Evolutionary conservation across 352 stramenopile genomes (phyloP).

Genomic region (Ophiocytium majus): DNA sequence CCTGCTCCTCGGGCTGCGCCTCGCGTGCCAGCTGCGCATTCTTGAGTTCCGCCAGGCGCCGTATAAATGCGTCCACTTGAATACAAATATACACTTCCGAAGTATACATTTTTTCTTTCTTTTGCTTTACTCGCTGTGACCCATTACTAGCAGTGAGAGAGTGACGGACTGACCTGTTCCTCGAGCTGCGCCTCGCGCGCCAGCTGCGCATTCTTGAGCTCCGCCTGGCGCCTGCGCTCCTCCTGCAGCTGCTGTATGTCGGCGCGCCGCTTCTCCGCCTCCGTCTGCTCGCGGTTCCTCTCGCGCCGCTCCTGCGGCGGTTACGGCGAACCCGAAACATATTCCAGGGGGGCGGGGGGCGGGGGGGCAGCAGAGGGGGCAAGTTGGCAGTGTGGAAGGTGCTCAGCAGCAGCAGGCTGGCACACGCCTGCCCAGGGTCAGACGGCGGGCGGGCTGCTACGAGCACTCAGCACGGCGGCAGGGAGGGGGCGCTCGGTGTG

Average conservation of each 20-base stretch:
- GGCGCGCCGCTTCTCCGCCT: slow-evolving; percentile 39
- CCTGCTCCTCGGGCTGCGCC: slow-evolving; percentile 32
- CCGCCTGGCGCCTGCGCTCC: slow-evolving; percentile 47
- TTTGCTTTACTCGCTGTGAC: too few species aligned
- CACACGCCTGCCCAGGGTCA: not conserved
- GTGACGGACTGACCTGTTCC: slow-evolving; percentile 15
- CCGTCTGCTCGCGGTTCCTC: slow-evolving; percentile 40
- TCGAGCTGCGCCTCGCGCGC: slow-evolving; percentile 46
- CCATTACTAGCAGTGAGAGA: too few species aligned
- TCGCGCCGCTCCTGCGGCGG: slow-evolving; percentile 42
- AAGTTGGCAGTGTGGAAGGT: not conserved
- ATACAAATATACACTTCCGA: too few species aligned
- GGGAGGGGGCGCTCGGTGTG: too few species aligned
- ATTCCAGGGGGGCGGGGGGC: slow-evolving; percentile 15
- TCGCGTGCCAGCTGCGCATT: slow-evolving; percentile 48
- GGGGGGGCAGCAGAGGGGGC: not conserved
- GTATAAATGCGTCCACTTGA: too few species aligned
- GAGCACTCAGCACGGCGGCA: too few species aligned
- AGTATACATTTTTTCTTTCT: too few species aligned
- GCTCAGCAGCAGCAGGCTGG: not conserved
- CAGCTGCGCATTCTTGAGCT: slow-evolving; percentile 55
- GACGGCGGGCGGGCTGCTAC: not conserved
- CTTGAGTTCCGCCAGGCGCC: slow-evolving; percentile 49
- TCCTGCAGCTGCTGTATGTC: slow-evolving; percentile 48
- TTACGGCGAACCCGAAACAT: too few species aligned